These are phyloP conservation scores for Platismatia glauca DNA, from an alignment of 495 filamentous ascomycete genomes.

Conservation along the genomic window DNA sequence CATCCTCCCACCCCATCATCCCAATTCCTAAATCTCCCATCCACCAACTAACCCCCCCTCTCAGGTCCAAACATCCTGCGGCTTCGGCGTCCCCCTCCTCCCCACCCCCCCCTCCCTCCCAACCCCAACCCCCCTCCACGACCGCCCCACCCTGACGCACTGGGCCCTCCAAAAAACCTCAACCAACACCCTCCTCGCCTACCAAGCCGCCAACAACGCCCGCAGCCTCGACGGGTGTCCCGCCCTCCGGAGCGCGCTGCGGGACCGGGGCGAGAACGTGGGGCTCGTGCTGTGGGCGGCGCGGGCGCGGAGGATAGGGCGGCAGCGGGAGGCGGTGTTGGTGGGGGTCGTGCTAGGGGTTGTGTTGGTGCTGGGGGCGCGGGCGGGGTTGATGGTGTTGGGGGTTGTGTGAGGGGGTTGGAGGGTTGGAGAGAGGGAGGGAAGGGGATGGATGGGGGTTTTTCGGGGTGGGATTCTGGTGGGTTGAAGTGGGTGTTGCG, in stretches of 20 bases:
- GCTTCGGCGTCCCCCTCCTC: constrained; percentile 45
- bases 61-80: constrained; percentile 50
- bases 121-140: too few species aligned
- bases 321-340: constrained; percentile 29
- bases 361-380: constrained; percentile 14
- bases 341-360: constrained; percentile 30
- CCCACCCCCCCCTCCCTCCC: constrained; percentile 19
- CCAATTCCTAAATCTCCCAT: not conserved
- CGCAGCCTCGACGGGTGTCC: constrained; percentile 47
- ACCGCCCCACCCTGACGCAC: constrained; percentile 39
- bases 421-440: too few species aligned
- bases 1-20: not conserved
- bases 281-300: constrained; percentile 27
- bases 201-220: constrained; percentile 41
- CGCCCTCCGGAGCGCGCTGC: constrained; percentile 38
- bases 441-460: too few species aligned
- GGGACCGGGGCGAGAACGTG: constrained; percentile 29
- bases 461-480: too few species aligned
- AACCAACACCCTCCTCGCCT: constrained; percentile 34
- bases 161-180: constrained; percentile 35
- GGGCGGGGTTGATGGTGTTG: not conserved
- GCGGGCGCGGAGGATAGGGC: constrained; percentile 26
- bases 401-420: too few species aligned
- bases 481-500: too few species aligned
- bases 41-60: too few species aligned